Evolutionary conservation across 1,139 yeast genomes (phyloP).

Genomic region (Hemisphaericaspora subhashii): DNA sequence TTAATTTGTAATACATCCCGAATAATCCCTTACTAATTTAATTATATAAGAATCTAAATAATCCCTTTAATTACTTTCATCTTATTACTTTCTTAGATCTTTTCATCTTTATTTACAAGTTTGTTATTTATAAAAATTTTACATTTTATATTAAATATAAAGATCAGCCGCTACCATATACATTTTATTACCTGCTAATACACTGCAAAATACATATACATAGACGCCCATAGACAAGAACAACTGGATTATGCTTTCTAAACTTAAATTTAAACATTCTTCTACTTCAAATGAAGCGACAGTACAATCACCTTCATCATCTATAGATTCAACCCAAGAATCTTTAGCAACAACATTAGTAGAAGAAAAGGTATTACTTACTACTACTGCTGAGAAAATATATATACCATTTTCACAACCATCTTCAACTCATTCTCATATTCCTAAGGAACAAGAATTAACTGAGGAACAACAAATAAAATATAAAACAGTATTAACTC

Average conservation of each 20-base stretch:
- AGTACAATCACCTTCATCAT: background rate
- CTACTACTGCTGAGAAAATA: constrained; percentile 10
- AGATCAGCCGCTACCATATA: background rate
- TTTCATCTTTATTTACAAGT: background rate
- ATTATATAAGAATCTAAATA: background rate
- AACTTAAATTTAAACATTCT: background rate
- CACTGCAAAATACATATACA: too few relatives aligned
- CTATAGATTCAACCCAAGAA: background rate
- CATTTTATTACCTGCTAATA: too few relatives aligned
- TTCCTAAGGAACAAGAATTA: constrained; percentile 53
- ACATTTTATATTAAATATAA: background rate
- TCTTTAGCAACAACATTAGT: constrained; percentile 1
- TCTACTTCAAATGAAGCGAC: background rate
- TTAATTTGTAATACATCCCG: background rate
- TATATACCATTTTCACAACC: constrained; percentile 55
- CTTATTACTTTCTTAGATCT: background rate
- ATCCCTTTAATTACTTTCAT: background rate
- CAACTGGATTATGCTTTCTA: constrained; percentile 2
- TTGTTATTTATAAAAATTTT: too few relatives aligned
- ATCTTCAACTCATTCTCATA: constrained; percentile 39
- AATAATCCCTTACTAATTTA: background rate
- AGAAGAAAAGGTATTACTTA: constrained; percentile 3
- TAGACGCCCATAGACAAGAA: too few relatives aligned
- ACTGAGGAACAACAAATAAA: constrained; percentile 55
- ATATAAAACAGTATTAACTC: constrained; percentile 56